Evolutionary conservation across 306 rosid genomes (phyloP).

Genomic region (Cicer judaicum): DNA sequence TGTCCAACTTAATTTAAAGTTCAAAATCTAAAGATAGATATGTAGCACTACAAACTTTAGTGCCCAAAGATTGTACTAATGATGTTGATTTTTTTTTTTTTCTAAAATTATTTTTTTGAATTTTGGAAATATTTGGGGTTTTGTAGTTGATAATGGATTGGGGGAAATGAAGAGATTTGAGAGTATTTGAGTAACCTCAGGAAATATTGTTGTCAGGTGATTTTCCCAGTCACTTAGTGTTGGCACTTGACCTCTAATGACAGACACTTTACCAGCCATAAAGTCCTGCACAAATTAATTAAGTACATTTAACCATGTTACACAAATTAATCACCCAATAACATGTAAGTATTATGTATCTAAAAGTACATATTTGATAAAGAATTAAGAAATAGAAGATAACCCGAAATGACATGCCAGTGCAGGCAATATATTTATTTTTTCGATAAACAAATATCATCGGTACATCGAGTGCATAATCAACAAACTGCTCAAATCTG

Average conservation of each 20-base stretch:
- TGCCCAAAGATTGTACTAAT: no score
- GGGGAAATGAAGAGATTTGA: no score
- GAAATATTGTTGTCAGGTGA: conserved; percentile 83
- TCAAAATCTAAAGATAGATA: neutral
- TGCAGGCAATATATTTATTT: conserved; percentile 73
- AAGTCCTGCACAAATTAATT: conserved; percentile 67
- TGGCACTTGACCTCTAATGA: conserved; percentile 75
- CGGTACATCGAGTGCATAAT: conserved; percentile 91
- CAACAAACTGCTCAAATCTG: conserved; percentile 88
- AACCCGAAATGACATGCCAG: conserved; percentile 88
- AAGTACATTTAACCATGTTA: neutral
- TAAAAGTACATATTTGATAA: no score
- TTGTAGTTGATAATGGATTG: no score
- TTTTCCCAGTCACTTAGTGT: conserved; percentile 90
- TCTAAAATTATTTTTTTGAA: no score
- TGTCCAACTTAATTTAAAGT: neutral
- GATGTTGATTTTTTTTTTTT: no score
- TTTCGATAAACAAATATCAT: conserved; percentile 75
- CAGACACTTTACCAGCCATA: conserved; percentile 71
- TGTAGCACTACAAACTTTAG: neutral
- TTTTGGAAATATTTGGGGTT: no score
- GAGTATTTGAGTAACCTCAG: conserved; percentile 55
- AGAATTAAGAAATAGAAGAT: conserved; percentile 38
- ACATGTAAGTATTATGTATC: neutral
- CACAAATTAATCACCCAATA: neutral